A percentile compares a stretch with the other conserved stretches of the same genome.
Conservation (phyloP, 345 rosid species). For the Anastatica hierochuntica region DNA sequence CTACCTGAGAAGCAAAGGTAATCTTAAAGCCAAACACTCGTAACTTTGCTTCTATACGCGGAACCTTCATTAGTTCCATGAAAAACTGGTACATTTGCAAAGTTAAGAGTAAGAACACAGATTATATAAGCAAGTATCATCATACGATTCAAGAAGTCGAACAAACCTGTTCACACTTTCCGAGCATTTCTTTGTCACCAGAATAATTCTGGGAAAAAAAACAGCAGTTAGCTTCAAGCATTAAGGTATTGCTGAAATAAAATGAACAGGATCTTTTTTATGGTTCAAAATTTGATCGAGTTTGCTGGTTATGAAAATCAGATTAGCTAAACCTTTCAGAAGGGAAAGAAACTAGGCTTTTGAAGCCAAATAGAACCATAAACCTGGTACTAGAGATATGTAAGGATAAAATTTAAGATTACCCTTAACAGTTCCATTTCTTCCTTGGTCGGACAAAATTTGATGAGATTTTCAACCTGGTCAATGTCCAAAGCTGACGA, state of each 20-base stretch:
- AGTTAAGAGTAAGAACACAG: constrained; percentile 21
- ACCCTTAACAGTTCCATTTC: constrained; percentile 89
- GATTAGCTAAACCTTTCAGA: background rate
- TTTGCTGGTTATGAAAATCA: background rate
- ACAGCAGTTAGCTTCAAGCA: constrained; percentile 13
- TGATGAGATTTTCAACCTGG: constrained; percentile 97
- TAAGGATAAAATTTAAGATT: constrained; percentile 11
- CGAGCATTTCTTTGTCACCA: constrained; percentile 84
- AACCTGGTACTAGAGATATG: constrained; percentile 1
- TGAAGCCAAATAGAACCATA: constrained; percentile 13
- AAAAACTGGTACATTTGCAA: constrained; percentile 59
- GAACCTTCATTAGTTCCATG: constrained; percentile 90
- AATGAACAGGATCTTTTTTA: background rate
- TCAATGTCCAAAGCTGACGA: constrained; percentile 78
- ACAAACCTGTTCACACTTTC: constrained; percentile 93
- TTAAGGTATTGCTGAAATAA: background rate
- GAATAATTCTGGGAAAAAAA: constrained; percentile 59
- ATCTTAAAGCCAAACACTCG: constrained; percentile 92
- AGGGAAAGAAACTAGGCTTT: background rate
- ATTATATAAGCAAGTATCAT: constrained; percentile 6
- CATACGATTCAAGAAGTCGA: constrained; percentile 16
- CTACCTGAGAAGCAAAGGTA: constrained; percentile 83
- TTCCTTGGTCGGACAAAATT: constrained; percentile 94
- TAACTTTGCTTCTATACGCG: constrained; percentile 88
- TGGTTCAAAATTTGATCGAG: constrained; percentile 3